Conservation (phyloP, 148 eudicot genomes). For the Silene conica region DNA sequence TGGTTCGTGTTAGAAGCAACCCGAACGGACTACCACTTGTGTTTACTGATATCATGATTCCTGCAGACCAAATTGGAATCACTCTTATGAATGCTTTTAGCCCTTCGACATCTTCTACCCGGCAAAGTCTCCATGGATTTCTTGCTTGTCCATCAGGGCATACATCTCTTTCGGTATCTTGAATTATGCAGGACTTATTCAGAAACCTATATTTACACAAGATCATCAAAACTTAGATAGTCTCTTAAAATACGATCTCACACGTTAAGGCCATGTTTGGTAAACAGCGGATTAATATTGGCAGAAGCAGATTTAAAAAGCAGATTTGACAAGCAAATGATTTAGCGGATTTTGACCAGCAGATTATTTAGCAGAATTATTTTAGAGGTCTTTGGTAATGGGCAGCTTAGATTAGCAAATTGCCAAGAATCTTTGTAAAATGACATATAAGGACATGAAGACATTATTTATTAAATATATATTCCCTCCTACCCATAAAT, state of each 20-base stretch:
- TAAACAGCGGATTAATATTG: no score
- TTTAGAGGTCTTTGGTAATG: no score
- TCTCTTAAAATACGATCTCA: not conserved
- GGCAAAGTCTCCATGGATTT: conserved; percentile 57
- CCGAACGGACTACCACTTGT: conserved; percentile 10
- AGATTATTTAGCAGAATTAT: no score
- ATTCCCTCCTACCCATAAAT: no score
- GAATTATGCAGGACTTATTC: conserved; percentile 63
- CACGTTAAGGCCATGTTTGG: no score
- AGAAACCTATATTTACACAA: conserved; percentile 42
- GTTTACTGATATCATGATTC: conserved; percentile 26
- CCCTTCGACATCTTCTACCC: conserved; percentile 61
- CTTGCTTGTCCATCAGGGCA: conserved; percentile 36
- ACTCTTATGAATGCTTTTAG: conserved; percentile 59
- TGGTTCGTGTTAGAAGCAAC: conserved; percentile 4
- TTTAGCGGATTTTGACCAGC: no score
- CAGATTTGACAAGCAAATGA: no score
- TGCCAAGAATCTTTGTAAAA: no score
- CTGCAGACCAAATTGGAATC: conserved; percentile 69
- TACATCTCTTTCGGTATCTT: conserved; percentile 41
- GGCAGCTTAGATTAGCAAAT: no score
- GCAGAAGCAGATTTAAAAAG: no score
- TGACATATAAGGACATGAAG: no score
- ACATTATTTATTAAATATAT: no score
- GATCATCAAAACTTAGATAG: not conserved